Evolutionary conservation across 1,139 yeast genomes (phyloP), one percentile per base, ranked within the genome.

Genomic region (Pichiaceae sp.): DNA sequence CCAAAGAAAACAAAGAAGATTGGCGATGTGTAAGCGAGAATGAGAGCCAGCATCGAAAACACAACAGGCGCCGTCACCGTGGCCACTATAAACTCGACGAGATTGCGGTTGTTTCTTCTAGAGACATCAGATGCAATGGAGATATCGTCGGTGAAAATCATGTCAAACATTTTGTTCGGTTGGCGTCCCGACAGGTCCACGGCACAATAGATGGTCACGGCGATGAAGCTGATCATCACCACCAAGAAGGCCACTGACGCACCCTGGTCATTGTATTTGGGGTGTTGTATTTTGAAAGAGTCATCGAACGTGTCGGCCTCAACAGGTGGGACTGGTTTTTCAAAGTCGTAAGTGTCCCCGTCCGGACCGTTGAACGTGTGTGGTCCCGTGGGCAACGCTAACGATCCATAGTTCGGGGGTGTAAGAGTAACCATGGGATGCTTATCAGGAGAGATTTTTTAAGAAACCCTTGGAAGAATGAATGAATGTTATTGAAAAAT

Each of bases 251-350:
- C 63, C 3, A 82, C 50, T 0, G 86, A 71, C 52, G 82, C 83
- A 0, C 81, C 75, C 71, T 78, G 70, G 56, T 87, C 96, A 49
- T 86, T 80, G 62, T 70, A 76, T 45, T 63, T 70, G 4, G 89
- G 87, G 49, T 74, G 75, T 27, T 69, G 70, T 24, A 83, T 70
- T 46, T 73, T 72, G 60, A 82, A 85, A 8, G 81, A 69, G 37
- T 80, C 72, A 23, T 78, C 83, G 49, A 82, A 84, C 2, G 70
- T 67, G 15, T 64, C 67, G 0, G 57, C 42, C 23, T 49, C 54
- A 16, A 40, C 41, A 12, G 59, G 60, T 11, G 45, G 34, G 17
- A 41, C 44, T 2, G 58, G 58, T 20, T 44, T 52, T 32, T 52
- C 57, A 40, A 54, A 54, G 1, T 48, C 35, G 37, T 50, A 54